Evolutionary conservation across 345 rosid genomes (phyloP).

Genomic region (Pugionium cornutum): DNA sequence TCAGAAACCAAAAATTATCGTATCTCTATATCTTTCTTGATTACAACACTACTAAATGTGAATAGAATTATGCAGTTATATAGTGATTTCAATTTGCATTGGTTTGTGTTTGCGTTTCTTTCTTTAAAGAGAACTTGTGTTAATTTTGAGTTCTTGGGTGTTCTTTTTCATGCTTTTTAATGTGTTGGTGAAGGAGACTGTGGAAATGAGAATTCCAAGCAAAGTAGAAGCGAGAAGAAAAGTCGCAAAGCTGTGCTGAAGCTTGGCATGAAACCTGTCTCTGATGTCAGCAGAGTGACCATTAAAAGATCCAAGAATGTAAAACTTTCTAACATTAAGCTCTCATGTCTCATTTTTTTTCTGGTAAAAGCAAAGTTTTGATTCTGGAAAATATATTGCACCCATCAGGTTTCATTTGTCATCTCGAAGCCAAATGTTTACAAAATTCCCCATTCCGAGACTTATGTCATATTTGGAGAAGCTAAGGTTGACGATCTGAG

Average conservation of each 20-base stretch:
- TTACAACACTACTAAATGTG: neutral
- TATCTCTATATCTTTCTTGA: neutral
- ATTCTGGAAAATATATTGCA: constrained; percentile 10
- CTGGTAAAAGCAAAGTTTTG: neutral
- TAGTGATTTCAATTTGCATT: neutral
- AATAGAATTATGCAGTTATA: neutral
- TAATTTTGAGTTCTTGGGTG: neutral
- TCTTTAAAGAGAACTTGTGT: neutral
- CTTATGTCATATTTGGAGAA: constrained; percentile 77
- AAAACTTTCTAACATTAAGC: neutral
- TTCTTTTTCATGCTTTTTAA: neutral
- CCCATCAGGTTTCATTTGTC: constrained; percentile 61
- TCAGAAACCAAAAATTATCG: neutral
- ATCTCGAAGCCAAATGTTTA: constrained; percentile 84
- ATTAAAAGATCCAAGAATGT: constrained; percentile 78
- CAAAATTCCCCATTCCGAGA: constrained; percentile 79
- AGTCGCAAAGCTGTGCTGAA: constrained; percentile 75
- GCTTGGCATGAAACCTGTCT: constrained; percentile 75
- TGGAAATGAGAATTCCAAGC: constrained; percentile 67
- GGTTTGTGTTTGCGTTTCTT: neutral
- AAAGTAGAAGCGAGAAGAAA: constrained; percentile 83
- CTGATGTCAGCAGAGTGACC: constrained; percentile 79
- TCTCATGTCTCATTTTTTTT: neutral
- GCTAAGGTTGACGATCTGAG: constrained; percentile 84
- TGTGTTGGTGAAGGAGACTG: constrained; percentile 44